Conservation (phyloP, 1,284 basidiomycete species). For the Rhizoctonia solani region DNA sequence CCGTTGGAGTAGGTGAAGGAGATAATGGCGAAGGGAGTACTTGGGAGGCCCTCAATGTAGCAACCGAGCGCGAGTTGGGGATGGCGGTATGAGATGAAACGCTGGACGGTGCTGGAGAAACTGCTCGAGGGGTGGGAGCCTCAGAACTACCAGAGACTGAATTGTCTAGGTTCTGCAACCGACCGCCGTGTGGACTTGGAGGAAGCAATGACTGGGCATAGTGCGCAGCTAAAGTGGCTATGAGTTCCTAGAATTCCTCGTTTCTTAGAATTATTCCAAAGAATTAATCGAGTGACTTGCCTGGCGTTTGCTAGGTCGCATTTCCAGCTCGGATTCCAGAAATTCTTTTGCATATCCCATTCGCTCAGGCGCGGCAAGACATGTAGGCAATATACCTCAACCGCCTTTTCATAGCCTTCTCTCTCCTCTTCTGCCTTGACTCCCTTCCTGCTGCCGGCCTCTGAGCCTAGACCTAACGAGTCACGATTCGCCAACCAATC, state of each 20-base stretch:
- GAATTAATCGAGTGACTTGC: constrained; percentile 49
- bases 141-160: constrained; percentile 27
- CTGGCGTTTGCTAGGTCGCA: constrained; percentile 55
- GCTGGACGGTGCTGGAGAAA: constrained; percentile 26
- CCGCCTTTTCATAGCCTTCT: constrained; percentile 67
- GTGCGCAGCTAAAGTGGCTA: constrained; percentile 7
- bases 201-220: constrained; percentile 20
- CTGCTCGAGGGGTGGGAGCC: constrained; percentile 20
- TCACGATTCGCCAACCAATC: constrained; percentile 67
- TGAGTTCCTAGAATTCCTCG: background rate
- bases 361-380: constrained; percentile 69
- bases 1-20: background rate
- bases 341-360: constrained; percentile 77
- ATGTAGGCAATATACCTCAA: constrained; percentile 74
- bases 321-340: constrained; percentile 67
- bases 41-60: background rate
- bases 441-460: background rate
- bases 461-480: constrained; percentile 41
- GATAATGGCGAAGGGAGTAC: background rate
- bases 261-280: background rate
- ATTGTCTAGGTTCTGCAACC: constrained; percentile 7
- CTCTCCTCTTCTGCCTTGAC: constrained; percentile 46
- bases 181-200: constrained; percentile 3
- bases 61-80: constrained; percentile 6
- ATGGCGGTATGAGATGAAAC: constrained; percentile 26